phyloP scores from a whole-genome alignment of 1,139 yeast species.

The Pichia cactophila region DNA sequence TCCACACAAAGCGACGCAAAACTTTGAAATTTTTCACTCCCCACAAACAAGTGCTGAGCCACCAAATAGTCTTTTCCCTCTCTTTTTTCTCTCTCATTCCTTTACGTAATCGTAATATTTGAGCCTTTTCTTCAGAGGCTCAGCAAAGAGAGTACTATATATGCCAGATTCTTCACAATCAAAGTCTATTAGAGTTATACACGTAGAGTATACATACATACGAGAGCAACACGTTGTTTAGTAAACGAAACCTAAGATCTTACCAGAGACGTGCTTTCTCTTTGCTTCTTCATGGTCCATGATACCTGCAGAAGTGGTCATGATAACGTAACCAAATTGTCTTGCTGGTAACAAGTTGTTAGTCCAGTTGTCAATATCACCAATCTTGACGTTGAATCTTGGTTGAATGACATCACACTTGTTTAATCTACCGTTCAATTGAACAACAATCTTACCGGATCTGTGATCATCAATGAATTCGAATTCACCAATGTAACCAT shows the following conservation, averaged over 20 bases:
- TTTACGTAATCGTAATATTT: no score
- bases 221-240: slow-evolving; percentile 27
- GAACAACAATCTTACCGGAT: slow-evolving; percentile 95
- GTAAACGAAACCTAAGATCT: slow-evolving; percentile 94
- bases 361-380: slow-evolving; percentile 96
- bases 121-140: background rate
- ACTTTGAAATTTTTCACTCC: no score
- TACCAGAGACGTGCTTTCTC: slow-evolving; percentile 99
- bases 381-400: slow-evolving; percentile 92
- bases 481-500: slow-evolving; percentile 96
- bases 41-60: no score
- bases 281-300: slow-evolving; percentile 99
- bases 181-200: background rate
- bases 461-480: slow-evolving; percentile 99
- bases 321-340: slow-evolving; percentile 95
- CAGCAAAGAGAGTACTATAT: background rate
- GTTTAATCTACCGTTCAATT: slow-evolving; percentile 96
- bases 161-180: background rate
- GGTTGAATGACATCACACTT: slow-evolving; percentile 98
- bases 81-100: no score
- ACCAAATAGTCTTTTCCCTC: no score
- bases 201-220: background rate
- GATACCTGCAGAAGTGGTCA: slow-evolving; percentile 98
- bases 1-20: no score
- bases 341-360: slow-evolving; percentile 96